Evolutionary conservation across 2,329 filamentous ascomycete species (phyloP), one percentile per base, ranked within the genome.

Genomic region (Alternaria sp.): DNA sequence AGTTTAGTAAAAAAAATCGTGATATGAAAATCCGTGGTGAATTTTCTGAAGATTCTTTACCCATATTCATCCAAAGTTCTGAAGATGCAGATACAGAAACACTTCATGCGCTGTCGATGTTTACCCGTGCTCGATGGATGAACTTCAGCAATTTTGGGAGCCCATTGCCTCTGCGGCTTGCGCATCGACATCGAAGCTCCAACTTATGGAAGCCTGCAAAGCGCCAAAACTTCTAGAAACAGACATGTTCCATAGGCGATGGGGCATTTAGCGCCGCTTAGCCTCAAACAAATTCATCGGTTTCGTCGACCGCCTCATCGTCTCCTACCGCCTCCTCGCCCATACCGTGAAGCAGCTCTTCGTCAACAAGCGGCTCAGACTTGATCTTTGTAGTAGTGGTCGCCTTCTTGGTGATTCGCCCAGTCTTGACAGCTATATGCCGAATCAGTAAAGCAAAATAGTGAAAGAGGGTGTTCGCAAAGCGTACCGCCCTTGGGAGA

Each of bases 361-460:
- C 49, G 34, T 11, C 34, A 8, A 52, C 1, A 4, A 41, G n/a
- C 4, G 25, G 32, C 49, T 50, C 34, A n/a, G 25, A 20, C 67
- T 69, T 71, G 41, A 66, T 34, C 27, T 65, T 66, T 14, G 55
- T 28, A 4, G 30, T n/a, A 16, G 32, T 40, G 2, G 40, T 11
- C 2, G 48, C 40, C 53, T 63, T 67, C 63, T 71, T 73, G 16
- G 59, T 65, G 11, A 73, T 61, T 28, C 71, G 65, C 5, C 58
- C 48, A 5, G 27, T 54, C 34, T 54, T 53, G 25, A 60, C 58
- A 36, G 18, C 58, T 60, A 11, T 28, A 5, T n/a, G 4, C 22
- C 3, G 9, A 0, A 14, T 41, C 16, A 27, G 27, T 12, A 28
- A 32, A 6, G 28, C 8, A 16, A 45, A 45, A 18, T 25, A 27